phyloP scores from a whole-genome alignment of 768 basidiomycete genomes.

The Strobilomyces confusus region DNA sequence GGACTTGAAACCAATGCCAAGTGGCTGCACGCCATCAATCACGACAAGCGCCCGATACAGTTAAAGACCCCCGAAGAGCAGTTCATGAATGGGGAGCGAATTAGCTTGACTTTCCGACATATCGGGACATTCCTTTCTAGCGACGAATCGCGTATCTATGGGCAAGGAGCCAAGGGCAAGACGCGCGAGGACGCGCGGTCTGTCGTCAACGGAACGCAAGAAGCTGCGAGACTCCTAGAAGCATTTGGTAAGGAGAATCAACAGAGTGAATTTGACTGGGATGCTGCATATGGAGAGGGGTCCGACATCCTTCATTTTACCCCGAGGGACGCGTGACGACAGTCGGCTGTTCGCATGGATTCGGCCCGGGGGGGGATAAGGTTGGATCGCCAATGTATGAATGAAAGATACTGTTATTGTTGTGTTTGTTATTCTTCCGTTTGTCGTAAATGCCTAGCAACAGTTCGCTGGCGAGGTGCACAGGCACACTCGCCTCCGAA shows the following conservation, averaged over 20 bases:
- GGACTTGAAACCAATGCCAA: constrained; percentile 66
- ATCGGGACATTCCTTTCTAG: constrained; percentile 71
- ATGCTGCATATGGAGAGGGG: constrained; percentile 57
- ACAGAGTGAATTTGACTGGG: constrained; percentile 67
- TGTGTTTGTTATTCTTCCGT: constrained; percentile 7
- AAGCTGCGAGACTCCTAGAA: constrained; percentile 46
- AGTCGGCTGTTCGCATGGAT: constrained; percentile 3
- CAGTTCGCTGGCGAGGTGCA: constrained; percentile 5
- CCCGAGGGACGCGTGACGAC: constrained; percentile 16
- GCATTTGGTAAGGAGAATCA: constrained; percentile 79
- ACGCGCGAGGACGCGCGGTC: constrained; percentile 46
- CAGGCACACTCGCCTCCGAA: not conserved
- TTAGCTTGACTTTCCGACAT: constrained; percentile 75
- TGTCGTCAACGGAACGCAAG: constrained; percentile 50
- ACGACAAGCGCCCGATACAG: constrained; percentile 61
- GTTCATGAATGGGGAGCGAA: constrained; percentile 56
- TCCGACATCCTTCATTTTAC: constrained; percentile 66
- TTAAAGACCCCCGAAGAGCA: constrained; percentile 55
- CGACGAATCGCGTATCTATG: constrained; percentile 55
- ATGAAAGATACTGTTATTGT: constrained; percentile 24
- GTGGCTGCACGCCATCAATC: constrained; percentile 76
- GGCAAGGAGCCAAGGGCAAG: constrained; percentile 71
- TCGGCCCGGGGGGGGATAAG: constrained; percentile 8
- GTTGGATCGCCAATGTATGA: constrained; percentile 20
- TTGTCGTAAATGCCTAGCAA: constrained; percentile 25